Evolutionary conservation across 2,329 filamentous ascomycete genomes (phyloP).

Genomic region (Rhynchosporium secalis): DNA sequence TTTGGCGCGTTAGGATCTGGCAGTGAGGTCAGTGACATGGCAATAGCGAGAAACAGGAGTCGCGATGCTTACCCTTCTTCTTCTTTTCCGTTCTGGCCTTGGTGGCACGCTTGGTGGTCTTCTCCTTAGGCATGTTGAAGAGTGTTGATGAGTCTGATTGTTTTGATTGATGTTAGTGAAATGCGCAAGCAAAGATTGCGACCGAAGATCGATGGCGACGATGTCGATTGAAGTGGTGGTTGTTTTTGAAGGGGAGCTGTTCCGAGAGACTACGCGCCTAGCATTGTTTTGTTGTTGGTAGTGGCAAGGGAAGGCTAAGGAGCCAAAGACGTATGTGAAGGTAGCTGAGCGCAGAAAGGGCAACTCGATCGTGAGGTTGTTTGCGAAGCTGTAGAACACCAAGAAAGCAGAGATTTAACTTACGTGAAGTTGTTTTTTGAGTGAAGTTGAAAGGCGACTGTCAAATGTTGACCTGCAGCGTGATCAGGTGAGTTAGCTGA

Average conservation of each 20-base stretch:
- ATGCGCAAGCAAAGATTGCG: slow-evolving; percentile 19
- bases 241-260: slow-evolving; percentile 13
- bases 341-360: slow-evolving; percentile 32
- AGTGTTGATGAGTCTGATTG: slow-evolving; percentile 24
- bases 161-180: slow-evolving; percentile 29
- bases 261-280: slow-evolving; percentile 15
- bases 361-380: slow-evolving; percentile 27
- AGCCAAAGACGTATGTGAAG: slow-evolving; percentile 14
- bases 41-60: slow-evolving; percentile 6
- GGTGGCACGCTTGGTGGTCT: slow-evolving; percentile 59
- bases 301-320: slow-evolving; percentile 12
- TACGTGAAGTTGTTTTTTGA: slow-evolving; percentile 25
- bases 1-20: slow-evolving; percentile 90
- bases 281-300: slow-evolving; percentile 20
- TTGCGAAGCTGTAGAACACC: slow-evolving; percentile 19
- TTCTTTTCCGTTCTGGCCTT: slow-evolving; percentile 62
- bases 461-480: slow-evolving; percentile 28
- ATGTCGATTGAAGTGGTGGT: slow-evolving; percentile 23
- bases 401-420: slow-evolving; percentile 22
- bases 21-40: slow-evolving; percentile 47
- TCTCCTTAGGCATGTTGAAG: slow-evolving; percentile 67
- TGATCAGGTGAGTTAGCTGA: slow-evolving; percentile 26
- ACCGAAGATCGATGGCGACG: slow-evolving; percentile 16
- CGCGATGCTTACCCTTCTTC: slow-evolving; percentile 64
- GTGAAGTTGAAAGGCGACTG: slow-evolving; percentile 13